Evolutionary conservation across 2,329 filamentous ascomycete genomes (phyloP), one percentile per base, ranked within the genome.

Genomic region (Talaromyces sp.): DNA sequence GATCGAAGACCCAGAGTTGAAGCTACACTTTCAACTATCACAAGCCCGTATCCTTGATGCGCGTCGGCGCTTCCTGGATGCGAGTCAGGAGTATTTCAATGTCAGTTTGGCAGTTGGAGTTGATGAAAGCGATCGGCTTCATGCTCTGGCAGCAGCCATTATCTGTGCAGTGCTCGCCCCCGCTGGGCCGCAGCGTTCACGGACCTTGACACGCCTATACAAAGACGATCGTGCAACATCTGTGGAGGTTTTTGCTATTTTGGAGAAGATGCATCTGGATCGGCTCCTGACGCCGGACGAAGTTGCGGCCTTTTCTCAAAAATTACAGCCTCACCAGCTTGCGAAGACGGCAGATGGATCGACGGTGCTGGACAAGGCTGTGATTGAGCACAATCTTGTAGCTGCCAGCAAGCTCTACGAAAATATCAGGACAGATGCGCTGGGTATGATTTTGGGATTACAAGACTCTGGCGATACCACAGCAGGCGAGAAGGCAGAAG

Each of bases 191-290:
- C 82, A 88, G 69, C 87, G 94, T 58, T 91, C 89, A 64, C 86
- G 90, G 53, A 87, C 88, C 50, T 83, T 99, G 19, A 91, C 87
- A 4, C 87, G 89, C 57, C 80, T 99, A 14, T 96, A 96, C 83
- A 96, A 96, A 75, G 94, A 99, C 74, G 94, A 97, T 65, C 85
- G 94, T 31, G 84, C 90, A 0, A 80, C 81, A 3, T 84, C 87
- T 55, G 84, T 94, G 2, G 85, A 88, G 32, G 91, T 97, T 76
- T 93, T 89, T 70, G 81, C 86, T 54, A 97, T 99, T 58, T 80
- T 99, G 14, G 94, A 97, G 79, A 97, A 97, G 80, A 97, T 99
- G 85, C 96, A 96, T 74, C 82, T 97, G 54, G 91, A 97, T 74
- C 86, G 92, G 6, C 81, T 99, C 3, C 81, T 99, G 54, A 85